phyloP scores from a whole-genome alignment of 768 basidiomycete genomes.

The Rossbeevera mucosa region DNA sequence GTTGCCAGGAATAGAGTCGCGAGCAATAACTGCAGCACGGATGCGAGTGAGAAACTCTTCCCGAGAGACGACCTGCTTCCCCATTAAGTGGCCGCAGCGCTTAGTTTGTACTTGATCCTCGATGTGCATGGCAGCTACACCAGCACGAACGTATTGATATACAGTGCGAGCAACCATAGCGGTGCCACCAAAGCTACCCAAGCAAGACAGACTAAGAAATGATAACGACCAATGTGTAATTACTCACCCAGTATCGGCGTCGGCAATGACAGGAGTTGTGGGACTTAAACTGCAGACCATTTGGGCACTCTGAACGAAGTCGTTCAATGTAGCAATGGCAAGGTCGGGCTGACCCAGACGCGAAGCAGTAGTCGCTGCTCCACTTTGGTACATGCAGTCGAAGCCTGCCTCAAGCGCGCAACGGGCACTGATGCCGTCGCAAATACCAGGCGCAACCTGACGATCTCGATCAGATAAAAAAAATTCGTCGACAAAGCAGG shows the following conservation, averaged over 20 bases:
- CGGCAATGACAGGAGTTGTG: conserved; percentile 67
- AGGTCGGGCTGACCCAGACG: conserved; percentile 75
- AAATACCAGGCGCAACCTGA: conserved; percentile 73
- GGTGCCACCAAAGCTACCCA: conserved; percentile 59
- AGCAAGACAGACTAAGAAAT: conserved; percentile 7
- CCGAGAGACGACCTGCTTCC: conserved; percentile 77
- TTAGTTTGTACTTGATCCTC: conserved; percentile 83
- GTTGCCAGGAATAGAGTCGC: conserved; percentile 67
- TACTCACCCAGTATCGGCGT: conserved; percentile 70
- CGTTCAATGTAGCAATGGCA: conserved; percentile 73
- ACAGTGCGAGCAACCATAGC: conserved; percentile 75
- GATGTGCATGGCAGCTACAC: conserved; percentile 72
- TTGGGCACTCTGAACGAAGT: conserved; percentile 66
- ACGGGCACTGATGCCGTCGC: conserved; percentile 75
- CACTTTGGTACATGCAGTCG: conserved; percentile 73
- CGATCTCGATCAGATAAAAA: not conserved
- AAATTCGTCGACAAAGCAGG: not conserved
- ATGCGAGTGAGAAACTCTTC: conserved; percentile 73
- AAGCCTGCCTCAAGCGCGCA: conserved; percentile 80
- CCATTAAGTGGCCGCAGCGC: conserved; percentile 72
- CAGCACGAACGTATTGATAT: conserved; percentile 61
- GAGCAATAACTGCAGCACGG: conserved; percentile 72
- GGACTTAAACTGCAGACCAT: conserved; percentile 68
- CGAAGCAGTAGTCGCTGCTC: conserved; percentile 77
- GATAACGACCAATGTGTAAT: not conserved